These are phyloP conservation scores for Cerrena zonata DNA, from an alignment of 1,284 basidiomycete genomes.

Conservation along the genomic window DNA sequence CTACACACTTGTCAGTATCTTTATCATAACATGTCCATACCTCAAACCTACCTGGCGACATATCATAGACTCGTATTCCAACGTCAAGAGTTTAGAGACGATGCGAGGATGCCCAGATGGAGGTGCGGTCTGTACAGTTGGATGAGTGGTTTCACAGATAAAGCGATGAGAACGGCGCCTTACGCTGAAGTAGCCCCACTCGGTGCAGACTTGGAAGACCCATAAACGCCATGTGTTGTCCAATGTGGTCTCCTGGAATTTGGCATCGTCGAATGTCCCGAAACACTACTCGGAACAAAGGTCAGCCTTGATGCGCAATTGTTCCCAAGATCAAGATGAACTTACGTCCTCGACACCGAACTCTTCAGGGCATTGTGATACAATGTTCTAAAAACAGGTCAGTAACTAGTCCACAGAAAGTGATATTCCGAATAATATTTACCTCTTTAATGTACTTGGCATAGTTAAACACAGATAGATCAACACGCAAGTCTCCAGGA, in stretches of 20 bases:
- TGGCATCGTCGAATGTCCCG: conserved; percentile 67
- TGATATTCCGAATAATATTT: conserved; percentile 11
- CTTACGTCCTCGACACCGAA: conserved; percentile 54
- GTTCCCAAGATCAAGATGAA: neutral
- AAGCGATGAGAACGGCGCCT: conserved; percentile 15
- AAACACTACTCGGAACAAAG: conserved; percentile 60
- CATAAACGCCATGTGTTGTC: conserved; percentile 79
- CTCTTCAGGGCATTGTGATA: conserved; percentile 51
- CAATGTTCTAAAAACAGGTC: conserved; percentile 45
- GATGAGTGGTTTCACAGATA: conserved; percentile 16
- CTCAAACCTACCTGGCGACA: conserved; percentile 58
- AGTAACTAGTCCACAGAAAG: neutral
- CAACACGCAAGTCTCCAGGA: conserved; percentile 41
- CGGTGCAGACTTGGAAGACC: conserved; percentile 87
- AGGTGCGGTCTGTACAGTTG: conserved; percentile 53
- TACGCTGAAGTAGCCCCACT: conserved; percentile 89
- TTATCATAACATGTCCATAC: neutral
- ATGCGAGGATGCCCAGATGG: conserved; percentile 63
- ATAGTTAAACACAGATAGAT: conserved; percentile 67
- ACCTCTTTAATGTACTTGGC: conserved; percentile 72
- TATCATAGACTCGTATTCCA: conserved; percentile 75
- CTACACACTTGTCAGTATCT: conserved; percentile 26
- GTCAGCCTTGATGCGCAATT: conserved; percentile 1
- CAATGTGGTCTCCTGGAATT: conserved; percentile 59
- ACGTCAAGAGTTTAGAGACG: conserved; percentile 67